phyloP scores from a whole-genome alignment of 805 yeast genomes.

The Hanseniaspora meyeri region DNA sequence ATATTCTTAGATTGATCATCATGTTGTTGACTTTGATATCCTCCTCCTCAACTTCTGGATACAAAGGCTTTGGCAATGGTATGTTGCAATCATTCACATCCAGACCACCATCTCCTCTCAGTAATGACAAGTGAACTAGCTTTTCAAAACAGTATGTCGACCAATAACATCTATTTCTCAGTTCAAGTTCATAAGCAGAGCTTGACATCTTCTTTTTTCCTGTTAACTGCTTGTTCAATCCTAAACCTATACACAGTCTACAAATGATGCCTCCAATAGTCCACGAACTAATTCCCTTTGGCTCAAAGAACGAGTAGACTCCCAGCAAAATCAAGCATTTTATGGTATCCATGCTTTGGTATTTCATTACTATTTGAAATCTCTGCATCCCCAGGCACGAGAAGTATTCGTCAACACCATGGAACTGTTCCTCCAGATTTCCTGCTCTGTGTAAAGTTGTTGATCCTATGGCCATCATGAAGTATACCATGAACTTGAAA shows the following conservation, averaged over 20 bases:
- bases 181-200: constrained; percentile 31
- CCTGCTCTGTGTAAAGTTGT: constrained; percentile 36
- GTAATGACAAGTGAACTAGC: constrained; percentile 36
- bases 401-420: constrained; percentile 31
- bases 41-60: constrained; percentile 30
- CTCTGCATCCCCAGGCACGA: constrained; percentile 33
- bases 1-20: constrained; percentile 33
- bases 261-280: constrained; percentile 38
- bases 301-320: constrained; percentile 40
- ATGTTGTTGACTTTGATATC: constrained; percentile 32
- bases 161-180: constrained; percentile 39
- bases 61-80: constrained; percentile 31
- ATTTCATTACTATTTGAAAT: constrained; percentile 29
- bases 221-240: constrained; percentile 33
- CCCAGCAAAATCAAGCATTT: constrained; percentile 35
- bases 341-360: constrained; percentile 33
- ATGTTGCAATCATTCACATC: constrained; percentile 41
- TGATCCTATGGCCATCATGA: constrained; percentile 46
- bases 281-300: constrained; percentile 41
- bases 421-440: constrained; percentile 28
- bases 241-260: constrained; percentile 35
- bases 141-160: constrained; percentile 39
- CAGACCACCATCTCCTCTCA: constrained; percentile 35
- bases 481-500: constrained; percentile 36
- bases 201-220: constrained; percentile 23